Evolutionary conservation across 306 rosid species (phyloP), one percentile per base, ranked within the genome.

Genomic region (Pyrus bretschneideri): DNA sequence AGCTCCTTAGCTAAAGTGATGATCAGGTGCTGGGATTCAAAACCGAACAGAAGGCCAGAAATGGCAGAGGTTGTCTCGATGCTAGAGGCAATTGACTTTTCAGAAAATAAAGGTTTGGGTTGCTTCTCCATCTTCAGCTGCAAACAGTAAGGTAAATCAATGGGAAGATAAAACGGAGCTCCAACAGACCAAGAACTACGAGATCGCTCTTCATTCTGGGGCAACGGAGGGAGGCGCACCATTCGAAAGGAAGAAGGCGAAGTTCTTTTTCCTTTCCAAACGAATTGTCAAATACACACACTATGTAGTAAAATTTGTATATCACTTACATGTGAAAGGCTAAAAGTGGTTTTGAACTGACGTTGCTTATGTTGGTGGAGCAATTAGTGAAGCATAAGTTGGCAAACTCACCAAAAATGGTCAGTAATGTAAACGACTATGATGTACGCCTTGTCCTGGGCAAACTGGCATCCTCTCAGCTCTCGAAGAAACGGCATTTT

Each of bases 1-100:
- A 78, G 46, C 44, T 49, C 76, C 29, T 19, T 78, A 13, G 77
- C 59, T 12, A 8, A 51, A 52, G 15, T 78, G 21, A 78, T 78
- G 27, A 52, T 10, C 2, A 33, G 17, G 42, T 78, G 81, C n/a
- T 78, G 77, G 81, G 72, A 78, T 71, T 42, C 72, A 51, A 64
- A 71, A 42, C 77, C 81, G 12, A 52, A 44, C 3, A 63, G 22
- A 38, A 71, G 81, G 70, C 81, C 81, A 6, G 77, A 63, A 33
- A 78, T 78, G 72, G 17, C 52, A 7, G 77, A 78, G 40, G 77
- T 78, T 1, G 72, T 78, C 4, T 31, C 59, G 12, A 78, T 63
- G 77, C 71, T 71, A 14, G 76, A 52, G 25, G 72, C 18, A 1
- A 19, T 78, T 4, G 72, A 62, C 11, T 12, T 45, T 6, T 18